A percentile compares a stretch with the other conserved stretches of the same genome.
Conservation (phyloP, 345 rosid genomes). For the Melaleuca quinquenervia region DNA sequence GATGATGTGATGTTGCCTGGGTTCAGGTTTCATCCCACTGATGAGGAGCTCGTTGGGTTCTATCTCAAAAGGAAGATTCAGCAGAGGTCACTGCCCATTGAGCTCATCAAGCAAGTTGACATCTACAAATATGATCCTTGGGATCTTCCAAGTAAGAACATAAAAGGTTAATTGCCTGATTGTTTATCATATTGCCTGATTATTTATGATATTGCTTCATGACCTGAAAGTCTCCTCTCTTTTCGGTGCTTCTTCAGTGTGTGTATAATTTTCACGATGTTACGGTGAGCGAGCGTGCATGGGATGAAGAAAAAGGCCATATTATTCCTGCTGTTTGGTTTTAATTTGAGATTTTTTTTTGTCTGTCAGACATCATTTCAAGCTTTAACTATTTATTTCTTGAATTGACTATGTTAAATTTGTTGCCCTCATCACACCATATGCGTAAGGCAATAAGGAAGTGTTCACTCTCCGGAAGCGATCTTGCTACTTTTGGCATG, state of each 20-base stretch:
- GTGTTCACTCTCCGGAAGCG: not conserved
- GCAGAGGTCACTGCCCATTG: constrained; percentile 52
- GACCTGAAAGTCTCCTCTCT: not conserved
- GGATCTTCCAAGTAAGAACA: constrained; percentile 90
- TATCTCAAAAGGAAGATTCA: constrained; percentile 61
- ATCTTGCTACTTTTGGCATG: not conserved
- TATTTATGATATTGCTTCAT: not conserved
- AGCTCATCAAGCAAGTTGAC: constrained; percentile 87
- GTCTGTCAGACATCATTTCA: not conserved
- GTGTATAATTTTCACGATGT: not conserved
- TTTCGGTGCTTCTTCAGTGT: not conserved
- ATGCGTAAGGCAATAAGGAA: not conserved
- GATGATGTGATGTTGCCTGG: constrained; percentile 87
- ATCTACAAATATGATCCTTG: constrained; percentile 92
- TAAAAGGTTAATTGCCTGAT: not conserved
- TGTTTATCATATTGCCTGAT: not conserved
- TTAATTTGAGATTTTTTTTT: not conserved
- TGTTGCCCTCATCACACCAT: not conserved
- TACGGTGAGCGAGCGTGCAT: not conserved
- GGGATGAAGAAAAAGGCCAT: not conserved
- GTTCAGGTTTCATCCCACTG: constrained; percentile 91
- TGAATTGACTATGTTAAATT: not conserved
- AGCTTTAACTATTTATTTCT: not conserved
- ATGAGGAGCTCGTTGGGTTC: constrained; percentile 91
- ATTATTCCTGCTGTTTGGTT: not conserved